Evolutionary conservation across 345 rosid species (phyloP).

Genomic region (Heritiera littoralis): DNA sequence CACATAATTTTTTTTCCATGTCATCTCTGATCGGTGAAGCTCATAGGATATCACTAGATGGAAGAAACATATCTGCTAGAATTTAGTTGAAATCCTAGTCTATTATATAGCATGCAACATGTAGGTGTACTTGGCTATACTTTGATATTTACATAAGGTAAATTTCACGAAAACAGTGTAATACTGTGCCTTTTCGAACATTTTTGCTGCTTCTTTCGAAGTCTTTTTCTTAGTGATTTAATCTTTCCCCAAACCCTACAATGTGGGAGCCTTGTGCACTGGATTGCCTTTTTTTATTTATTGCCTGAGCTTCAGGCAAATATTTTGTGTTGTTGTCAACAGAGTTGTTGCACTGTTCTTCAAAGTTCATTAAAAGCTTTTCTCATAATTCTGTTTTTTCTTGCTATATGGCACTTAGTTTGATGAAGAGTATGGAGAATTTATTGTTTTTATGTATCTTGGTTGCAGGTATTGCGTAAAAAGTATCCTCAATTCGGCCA

Average conservation of each 20-base stretch:
- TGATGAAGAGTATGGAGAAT: neutral
- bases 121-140: neutral
- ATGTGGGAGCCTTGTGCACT: too few relatives aligned
- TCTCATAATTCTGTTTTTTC: neutral
- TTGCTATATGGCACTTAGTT: slow-evolving; percentile 9
- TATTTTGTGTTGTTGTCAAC: neutral
- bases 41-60: slow-evolving; percentile 12
- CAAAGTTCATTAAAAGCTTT: neutral
- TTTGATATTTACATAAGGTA: slow-evolving; percentile 1
- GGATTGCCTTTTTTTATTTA: neutral
- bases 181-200: neutral
- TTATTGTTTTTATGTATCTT: neutral
- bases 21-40: slow-evolving; percentile 1
- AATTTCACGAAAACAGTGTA: neutral
- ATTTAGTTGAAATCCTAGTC: neutral
- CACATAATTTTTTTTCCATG: slow-evolving; percentile 9
- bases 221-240: neutral
- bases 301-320: neutral
- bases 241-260: neutral
- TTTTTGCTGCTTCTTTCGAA: neutral
- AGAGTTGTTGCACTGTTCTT: neutral
- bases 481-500: slow-evolving; percentile 96
- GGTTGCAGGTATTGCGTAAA: slow-evolving; percentile 69
- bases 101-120: neutral
- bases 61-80: neutral